Percentiles rank a stretch among this genome's conserved stretches.
Conservation (phyloP, 2,329 filamentous ascomycete genomes). For the Pseudocercospora pini-densiflorae region DNA sequence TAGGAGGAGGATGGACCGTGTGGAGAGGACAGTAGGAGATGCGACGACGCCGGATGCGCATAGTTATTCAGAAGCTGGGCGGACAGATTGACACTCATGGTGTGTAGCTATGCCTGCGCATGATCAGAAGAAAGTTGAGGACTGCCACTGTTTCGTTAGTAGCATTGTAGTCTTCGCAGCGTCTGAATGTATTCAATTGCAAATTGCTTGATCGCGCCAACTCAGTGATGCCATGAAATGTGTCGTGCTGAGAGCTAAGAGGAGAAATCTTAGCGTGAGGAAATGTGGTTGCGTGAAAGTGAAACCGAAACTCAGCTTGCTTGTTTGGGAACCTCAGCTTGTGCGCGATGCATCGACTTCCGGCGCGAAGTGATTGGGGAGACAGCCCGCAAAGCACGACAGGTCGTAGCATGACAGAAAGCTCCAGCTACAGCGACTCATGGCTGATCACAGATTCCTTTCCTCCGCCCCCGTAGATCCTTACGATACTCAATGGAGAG, state of each 20-base stretch:
- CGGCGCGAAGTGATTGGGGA: background rate
- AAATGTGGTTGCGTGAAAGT: background rate
- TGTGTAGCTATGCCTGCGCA: background rate
- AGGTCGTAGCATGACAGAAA: background rate
- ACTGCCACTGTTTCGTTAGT: background rate
- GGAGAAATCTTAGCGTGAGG: background rate
- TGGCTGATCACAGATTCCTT: slow-evolving; percentile 10
- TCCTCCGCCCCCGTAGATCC: slow-evolving; percentile 21
- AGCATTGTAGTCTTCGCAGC: background rate
- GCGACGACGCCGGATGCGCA: background rate
- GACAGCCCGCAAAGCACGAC: background rate
- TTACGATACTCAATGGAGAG: slow-evolving; percentile 27
- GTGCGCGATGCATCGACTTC: background rate
- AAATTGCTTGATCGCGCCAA: background rate
- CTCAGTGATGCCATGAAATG: background rate
- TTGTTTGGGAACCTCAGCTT: background rate
- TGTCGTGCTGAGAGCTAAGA: background rate
- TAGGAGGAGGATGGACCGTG: slow-evolving; percentile 15
- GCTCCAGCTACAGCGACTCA: background rate
- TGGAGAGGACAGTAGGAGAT: background rate
- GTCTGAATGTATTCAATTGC: background rate
- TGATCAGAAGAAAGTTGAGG: background rate
- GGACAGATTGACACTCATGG: background rate
- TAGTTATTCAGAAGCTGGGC: background rate
- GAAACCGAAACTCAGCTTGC: background rate